These are phyloP conservation scores for Atalantia buxifolia DNA, from an alignment of 345 rosid species.

Conservation along the genomic window DNA sequence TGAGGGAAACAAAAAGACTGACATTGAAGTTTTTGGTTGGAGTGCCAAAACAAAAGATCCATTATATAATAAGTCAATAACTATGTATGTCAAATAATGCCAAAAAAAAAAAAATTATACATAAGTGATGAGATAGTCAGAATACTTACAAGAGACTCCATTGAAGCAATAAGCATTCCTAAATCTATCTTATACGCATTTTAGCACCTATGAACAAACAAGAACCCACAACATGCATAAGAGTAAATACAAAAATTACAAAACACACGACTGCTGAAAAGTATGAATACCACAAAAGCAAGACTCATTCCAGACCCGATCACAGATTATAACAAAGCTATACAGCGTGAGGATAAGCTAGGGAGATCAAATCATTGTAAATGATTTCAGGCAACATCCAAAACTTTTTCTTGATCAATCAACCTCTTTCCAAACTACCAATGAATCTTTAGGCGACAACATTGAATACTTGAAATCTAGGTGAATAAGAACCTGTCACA, in stretches of 20 bases:
- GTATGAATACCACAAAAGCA: background rate
- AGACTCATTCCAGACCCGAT: background rate
- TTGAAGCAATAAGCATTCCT: conserved; percentile 16
- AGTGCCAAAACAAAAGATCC: background rate
- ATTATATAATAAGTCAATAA: background rate
- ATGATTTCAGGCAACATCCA: background rate
- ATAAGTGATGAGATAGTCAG: background rate
- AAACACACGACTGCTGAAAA: background rate
- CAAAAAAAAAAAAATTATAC: background rate
- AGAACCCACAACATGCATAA: conserved; percentile 9
- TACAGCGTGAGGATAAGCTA: background rate
- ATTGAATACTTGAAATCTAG: background rate
- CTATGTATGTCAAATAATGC: background rate
- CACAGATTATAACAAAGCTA: background rate
- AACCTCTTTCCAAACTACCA: background rate
- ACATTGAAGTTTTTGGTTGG: background rate
- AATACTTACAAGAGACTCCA: conserved; percentile 30
- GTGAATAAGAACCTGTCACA: background rate
- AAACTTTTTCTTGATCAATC: background rate
- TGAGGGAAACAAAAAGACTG: background rate
- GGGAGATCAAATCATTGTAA: background rate
- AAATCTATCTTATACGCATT: conserved; percentile 16
- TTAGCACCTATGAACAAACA: conserved; percentile 11
- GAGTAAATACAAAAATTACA: background rate
- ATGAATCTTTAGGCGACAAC: background rate